Percentiles rank a stretch among this genome's conserved stretches.
These are phyloP conservation scores for Paspalum notatum DNA, from an alignment of 176 grass and related monocot genomes.

Conservation along the genomic window DNA sequence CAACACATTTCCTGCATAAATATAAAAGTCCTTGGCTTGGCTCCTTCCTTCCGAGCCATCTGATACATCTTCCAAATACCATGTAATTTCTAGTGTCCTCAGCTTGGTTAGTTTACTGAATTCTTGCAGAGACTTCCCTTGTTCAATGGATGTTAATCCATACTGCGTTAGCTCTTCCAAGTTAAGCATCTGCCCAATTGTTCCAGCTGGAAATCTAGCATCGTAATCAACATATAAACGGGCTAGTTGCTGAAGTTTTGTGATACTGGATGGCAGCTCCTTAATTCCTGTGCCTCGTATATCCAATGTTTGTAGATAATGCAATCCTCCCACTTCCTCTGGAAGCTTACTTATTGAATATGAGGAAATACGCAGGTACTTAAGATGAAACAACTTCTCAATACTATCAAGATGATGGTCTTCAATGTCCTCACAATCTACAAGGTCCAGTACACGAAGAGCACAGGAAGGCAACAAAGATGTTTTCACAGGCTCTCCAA, in stretches of 20 bases:
- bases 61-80: not conserved
- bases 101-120: slow-evolving; percentile 27
- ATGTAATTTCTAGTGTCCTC: not conserved
- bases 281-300: rapidly evolving
- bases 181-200: slow-evolving; percentile 5
- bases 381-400: not conserved
- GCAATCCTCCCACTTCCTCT: not conserved
- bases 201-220: not conserved
- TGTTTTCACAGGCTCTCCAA: not conserved
- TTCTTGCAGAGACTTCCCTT: not conserved
- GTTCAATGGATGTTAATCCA: not conserved
- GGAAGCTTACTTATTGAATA: not conserved
- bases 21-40: not conserved
- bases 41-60: not conserved
- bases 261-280: not conserved
- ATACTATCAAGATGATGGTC: not conserved
- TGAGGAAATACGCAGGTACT: not conserved
- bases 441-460: not conserved
- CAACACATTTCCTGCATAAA: not conserved
- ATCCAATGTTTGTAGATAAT: slow-evolving; percentile 15
- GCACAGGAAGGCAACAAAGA: not conserved
- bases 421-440: not conserved
- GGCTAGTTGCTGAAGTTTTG: not conserved
- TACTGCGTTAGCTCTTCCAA: not conserved
- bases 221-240: not conserved